Percentiles rank a stretch among this genome's conserved stretches.
Evolutionary conservation across 2,329 filamentous ascomycete genomes (phyloP).

Genomic region (Bertia moriformis): DNA sequence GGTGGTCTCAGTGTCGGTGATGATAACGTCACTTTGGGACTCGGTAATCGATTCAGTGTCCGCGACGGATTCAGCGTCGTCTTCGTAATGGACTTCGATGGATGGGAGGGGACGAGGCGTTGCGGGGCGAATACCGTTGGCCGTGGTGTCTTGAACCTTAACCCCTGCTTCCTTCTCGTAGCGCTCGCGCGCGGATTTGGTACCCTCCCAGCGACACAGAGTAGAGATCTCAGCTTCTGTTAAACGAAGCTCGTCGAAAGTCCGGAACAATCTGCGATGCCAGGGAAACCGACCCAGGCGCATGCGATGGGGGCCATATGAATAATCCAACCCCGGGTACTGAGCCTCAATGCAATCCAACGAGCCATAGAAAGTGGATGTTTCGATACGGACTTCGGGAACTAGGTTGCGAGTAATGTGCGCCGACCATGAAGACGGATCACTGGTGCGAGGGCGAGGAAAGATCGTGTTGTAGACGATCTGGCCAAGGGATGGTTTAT

Average conservation of each 20-base stretch:
- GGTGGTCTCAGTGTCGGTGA: not conserved
- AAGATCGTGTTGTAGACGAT: slow-evolving; percentile 43
- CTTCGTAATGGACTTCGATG: not conserved
- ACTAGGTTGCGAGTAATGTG: slow-evolving; percentile 48
- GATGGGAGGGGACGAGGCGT: slow-evolving; percentile 15
- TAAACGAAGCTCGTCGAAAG: slow-evolving; percentile 41
- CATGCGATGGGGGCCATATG: slow-evolving; percentile 43
- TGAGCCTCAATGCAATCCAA: slow-evolving; percentile 51
- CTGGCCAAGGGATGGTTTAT: slow-evolving; percentile 41
- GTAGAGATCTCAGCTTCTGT: slow-evolving; percentile 44
- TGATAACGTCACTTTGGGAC: not conserved
- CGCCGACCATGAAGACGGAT: slow-evolving; percentile 40
- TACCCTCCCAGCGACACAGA: slow-evolving; percentile 35
- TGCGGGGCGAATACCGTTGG: slow-evolving; percentile 34
- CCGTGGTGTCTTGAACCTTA: slow-evolving; percentile 45
- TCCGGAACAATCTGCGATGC: slow-evolving; percentile 43
- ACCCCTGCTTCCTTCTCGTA: slow-evolving; percentile 32
- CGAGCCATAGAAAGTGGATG: slow-evolving; percentile 47
- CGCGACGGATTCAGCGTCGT: not conserved
- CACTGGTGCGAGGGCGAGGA: slow-evolving; percentile 36
- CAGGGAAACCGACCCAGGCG: slow-evolving; percentile 44
- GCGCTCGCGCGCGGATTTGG: not conserved
- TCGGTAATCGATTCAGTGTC: not conserved
- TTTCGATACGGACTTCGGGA: slow-evolving; percentile 50
- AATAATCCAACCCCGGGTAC: slow-evolving; percentile 53